Evolutionary conservation across 2,329 filamentous ascomycete genomes (phyloP).

Genomic region (Diaporthe citri): DNA sequence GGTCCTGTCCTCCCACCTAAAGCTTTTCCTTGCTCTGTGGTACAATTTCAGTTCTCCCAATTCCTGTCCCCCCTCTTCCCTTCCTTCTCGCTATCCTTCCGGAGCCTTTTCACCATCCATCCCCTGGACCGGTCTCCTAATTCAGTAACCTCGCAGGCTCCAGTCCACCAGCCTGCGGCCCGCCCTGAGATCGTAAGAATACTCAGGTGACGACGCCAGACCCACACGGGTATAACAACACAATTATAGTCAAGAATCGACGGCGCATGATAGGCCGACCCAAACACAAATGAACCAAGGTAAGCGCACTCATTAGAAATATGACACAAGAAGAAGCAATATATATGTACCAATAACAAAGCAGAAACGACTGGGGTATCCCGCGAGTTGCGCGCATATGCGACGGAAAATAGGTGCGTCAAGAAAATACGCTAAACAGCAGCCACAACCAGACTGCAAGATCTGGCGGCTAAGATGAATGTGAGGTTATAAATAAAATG

Average conservation of each 20-base stretch:
- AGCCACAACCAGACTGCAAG: not conserved
- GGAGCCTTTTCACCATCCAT: not conserved
- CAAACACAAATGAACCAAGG: not conserved
- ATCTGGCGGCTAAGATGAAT: not conserved
- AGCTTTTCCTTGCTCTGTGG: not conserved
- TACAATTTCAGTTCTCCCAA: not conserved
- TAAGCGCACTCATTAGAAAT: not conserved
- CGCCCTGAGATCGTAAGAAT: not conserved
- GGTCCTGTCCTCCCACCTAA: not conserved
- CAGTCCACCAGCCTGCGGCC: not conserved
- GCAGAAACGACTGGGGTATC: conserved; percentile 28
- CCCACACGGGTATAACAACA: conserved; percentile 9
- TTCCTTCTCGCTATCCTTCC: not conserved
- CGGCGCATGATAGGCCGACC: not conserved
- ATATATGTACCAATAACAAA: conserved; percentile 23
- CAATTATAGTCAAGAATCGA: conserved; percentile 2
- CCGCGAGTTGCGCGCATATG: not conserved
- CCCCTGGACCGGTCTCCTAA: not conserved
- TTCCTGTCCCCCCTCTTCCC: not conserved
- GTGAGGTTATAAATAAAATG: not conserved
- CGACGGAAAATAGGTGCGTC: not conserved
- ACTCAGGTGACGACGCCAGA: not conserved
- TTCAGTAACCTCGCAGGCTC: not conserved
- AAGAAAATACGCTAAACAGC: conserved; percentile 9
- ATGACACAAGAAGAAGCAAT: conserved; percentile 15